A percentile compares a stretch with the other conserved stretches of the same genome.
Conservation (phyloP, 169 alveolate genomes). For the Plasmodium fragile region DNA sequence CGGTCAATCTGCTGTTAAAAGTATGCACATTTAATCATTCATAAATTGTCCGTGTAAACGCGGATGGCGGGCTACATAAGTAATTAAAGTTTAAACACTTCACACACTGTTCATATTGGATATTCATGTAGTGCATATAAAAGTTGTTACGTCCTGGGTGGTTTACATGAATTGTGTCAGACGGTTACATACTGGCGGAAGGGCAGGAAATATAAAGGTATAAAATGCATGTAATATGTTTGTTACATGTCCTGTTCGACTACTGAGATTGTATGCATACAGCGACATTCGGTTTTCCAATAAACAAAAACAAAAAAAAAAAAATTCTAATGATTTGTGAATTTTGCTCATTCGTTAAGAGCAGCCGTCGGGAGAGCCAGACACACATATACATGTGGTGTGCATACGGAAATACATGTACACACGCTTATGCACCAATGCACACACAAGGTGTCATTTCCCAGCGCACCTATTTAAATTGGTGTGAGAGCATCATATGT, state of each 20-base stretch:
- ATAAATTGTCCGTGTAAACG: background rate
- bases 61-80: background rate
- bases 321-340: background rate
- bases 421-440: background rate
- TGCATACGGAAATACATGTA: background rate
- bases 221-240: background rate
- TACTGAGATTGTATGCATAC: background rate
- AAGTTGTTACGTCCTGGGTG: background rate
- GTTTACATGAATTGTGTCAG: background rate
- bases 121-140: background rate
- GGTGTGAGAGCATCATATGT: background rate
- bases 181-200: background rate
- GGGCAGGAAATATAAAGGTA: background rate
- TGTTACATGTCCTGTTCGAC: background rate
- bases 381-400: background rate
- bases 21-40: conserved; percentile 3
- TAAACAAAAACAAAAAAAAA: background rate
- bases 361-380: background rate
- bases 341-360: background rate
- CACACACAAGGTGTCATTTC: background rate
- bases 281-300: background rate
- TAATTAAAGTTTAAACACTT: background rate
- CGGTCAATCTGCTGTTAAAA: background rate
- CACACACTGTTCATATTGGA: background rate
- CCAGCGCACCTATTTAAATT: background rate